Evolutionary conservation across 805 yeast species (phyloP).

Genomic region (Candida nonsorbophila): DNA sequence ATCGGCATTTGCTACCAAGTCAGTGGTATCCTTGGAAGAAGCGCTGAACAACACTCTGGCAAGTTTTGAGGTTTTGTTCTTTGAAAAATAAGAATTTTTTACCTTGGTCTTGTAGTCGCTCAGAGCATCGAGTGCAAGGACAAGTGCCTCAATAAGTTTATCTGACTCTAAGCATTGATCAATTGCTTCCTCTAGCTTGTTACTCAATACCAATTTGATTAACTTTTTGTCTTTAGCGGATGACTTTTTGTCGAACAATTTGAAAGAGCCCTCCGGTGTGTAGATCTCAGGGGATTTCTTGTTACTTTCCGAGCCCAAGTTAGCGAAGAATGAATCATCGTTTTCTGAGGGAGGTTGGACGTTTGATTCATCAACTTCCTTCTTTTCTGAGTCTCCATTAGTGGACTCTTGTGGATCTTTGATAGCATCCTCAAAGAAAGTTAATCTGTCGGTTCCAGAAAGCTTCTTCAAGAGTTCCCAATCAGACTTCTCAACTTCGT

Average conservation of each 20-base stretch:
- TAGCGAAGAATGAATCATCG: slow-evolving; percentile 34
- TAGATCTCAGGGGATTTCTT: slow-evolving; percentile 10
- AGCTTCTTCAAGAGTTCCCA: slow-evolving; percentile 60
- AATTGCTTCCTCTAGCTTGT: slow-evolving; percentile 64
- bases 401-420: slow-evolving; percentile 11
- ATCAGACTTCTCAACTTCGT: slow-evolving; percentile 41
- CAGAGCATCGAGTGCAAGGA: slow-evolving; percentile 68
- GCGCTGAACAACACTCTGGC: slow-evolving; percentile 72
- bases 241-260: slow-evolving; percentile 25
- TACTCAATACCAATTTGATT: slow-evolving; percentile 45
- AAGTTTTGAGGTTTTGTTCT: slow-evolving; percentile 48
- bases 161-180: slow-evolving; percentile 58
- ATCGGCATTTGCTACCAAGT: slow-evolving; percentile 73
- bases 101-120: slow-evolving; percentile 60
- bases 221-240: slow-evolving; percentile 39
- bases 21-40: slow-evolving; percentile 51
- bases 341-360: too few relatives aligned
- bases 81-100: slow-evolving; percentile 62
- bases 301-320: slow-evolving; percentile 21
- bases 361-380: slow-evolving; percentile 6
- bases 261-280: slow-evolving; percentile 53
- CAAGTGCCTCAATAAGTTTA: slow-evolving; percentile 70
- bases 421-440: slow-evolving; percentile 34
- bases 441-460: slow-evolving; percentile 44
- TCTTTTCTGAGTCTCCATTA: slow-evolving; percentile 6